A percentile compares a stretch with the other conserved stretches of the same genome.
Conservation (phyloP, 2,329 filamentous ascomycete genomes). For the Hypocreales sp. region DNA sequence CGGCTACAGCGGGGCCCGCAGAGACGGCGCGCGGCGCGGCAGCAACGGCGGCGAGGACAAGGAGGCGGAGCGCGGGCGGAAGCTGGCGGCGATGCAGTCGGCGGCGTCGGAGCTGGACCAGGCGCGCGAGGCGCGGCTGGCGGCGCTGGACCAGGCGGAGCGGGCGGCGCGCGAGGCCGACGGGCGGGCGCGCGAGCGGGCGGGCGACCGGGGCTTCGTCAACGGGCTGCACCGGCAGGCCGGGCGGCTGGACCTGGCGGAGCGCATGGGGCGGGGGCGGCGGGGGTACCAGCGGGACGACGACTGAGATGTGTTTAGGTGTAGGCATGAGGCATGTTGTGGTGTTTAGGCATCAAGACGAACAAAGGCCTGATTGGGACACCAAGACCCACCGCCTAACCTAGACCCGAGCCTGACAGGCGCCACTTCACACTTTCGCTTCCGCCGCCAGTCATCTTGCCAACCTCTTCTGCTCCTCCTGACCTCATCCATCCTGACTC, state of each 20-base stretch:
- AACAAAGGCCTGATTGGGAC: too few relatives aligned
- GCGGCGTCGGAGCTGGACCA: conserved; percentile 54
- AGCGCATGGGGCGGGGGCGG: conserved; percentile 33
- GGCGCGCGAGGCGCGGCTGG: conserved; percentile 54
- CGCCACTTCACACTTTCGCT: too few relatives aligned
- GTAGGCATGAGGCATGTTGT: too few relatives aligned
- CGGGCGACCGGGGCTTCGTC: conserved; percentile 49
- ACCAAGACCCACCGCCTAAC: too few relatives aligned
- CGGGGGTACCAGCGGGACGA: conserved; percentile 31
- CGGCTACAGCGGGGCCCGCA: background rate
- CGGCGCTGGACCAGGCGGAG: conserved; percentile 51
- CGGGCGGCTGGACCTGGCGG: conserved; percentile 32
- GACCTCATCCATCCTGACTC: too few relatives aligned
- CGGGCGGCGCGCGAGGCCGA: conserved; percentile 50
- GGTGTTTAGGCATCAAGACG: too few relatives aligned
- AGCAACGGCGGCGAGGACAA: conserved; percentile 11
- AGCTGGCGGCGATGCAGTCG: conserved; percentile 58
- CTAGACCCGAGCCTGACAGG: too few relatives aligned
- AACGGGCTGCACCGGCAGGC: conserved; percentile 46
- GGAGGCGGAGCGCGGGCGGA: conserved; percentile 46
- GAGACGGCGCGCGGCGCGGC: conserved; percentile 3
- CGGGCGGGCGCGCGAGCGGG: conserved; percentile 45
- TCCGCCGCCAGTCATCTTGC: too few relatives aligned
- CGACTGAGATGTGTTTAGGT: conserved; percentile 11
- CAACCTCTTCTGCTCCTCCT: too few relatives aligned